Base-by-base conservation (phyloP, 148 eudicot species). In the Heliamphora exappendiculata region DNA sequence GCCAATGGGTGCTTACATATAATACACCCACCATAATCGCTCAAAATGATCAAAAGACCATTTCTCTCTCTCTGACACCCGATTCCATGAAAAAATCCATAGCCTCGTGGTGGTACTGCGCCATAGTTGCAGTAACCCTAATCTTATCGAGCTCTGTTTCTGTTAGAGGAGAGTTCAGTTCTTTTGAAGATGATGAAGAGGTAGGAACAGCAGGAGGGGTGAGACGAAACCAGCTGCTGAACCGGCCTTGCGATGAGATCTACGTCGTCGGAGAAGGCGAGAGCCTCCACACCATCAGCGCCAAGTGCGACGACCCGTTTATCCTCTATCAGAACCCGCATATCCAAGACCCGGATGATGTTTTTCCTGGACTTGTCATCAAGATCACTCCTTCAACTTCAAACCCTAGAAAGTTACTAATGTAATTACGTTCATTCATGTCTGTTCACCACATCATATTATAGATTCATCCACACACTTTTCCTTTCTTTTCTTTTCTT, bases 191-290 rank as follows among this genome's bases (percentile, higher is more conserved):
- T 16, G 44, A 28, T 31, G 26, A 11, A 7, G 10, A 5, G 0
- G 67, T 33, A 5, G 7, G 67, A 7, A 0, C 62, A 57, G 26
- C n/a, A n/a, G n/a, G n/a, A 44, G 6, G 54, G 7, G 72, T 44
- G 34, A 68, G 72, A 45, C 54, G 77, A 20, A 29, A 41, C 77
- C 69, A 28, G 41, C 6, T 74, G 29, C 7, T 44, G 54, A 20
- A 70, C 47, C 69, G 63, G 10, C 84, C 83, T 11, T 88, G 91
- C 67, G 91, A 88, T 4, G 91, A 88, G 67, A 88, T 84, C 22
- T 88, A 88, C 66, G 88, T 88, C 1, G 91, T 88, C 6, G 80
- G 87, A 26, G 91, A 82, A 82, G 91, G 91, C 0, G 91, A 88
- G 55, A 88, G 88, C 24, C 85, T 88, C 41, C 81, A 88, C 36